Evolutionary conservation across 441 rosid species (phyloP).

Genomic region (Erodium moschatum): DNA sequence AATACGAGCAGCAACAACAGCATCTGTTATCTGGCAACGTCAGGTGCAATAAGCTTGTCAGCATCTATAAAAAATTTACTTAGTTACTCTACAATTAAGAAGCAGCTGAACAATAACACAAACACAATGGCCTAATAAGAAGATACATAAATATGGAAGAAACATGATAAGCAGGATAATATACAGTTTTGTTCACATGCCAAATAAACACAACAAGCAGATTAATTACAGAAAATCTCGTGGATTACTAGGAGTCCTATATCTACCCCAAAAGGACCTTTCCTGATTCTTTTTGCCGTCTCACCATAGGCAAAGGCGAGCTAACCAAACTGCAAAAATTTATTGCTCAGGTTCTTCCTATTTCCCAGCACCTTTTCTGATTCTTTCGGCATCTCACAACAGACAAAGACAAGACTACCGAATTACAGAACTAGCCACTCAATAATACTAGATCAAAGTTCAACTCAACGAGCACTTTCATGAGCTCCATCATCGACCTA

Average conservation of each 20-base stretch:
- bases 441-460: not conserved
- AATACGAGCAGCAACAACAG: slow-evolving; percentile 93
- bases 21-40: slow-evolving; percentile 69
- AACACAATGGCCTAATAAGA: not conserved
- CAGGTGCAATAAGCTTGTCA: slow-evolving; percentile 17
- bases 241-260: not conserved
- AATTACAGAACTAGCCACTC: too few relatives aligned
- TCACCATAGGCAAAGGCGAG: too few relatives aligned
- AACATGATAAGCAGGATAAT: not conserved
- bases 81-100: not conserved
- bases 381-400: not conserved
- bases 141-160: not conserved
- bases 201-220: not conserved
- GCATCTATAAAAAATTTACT: slow-evolving; percentile 15
- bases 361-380: not conserved
- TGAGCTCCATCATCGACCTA: not conserved
- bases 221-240: not conserved
- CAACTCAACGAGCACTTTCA: not conserved
- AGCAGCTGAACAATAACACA: not conserved
- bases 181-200: too few relatives aligned
- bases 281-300: not conserved
- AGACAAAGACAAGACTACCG: not conserved
- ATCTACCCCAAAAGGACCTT: slow-evolving; percentile 1
- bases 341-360: too few relatives aligned
- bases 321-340: too few relatives aligned